These are phyloP conservation scores for Coemansia sp. DNA, from an alignment of 192 early-diverging fungal species.

Conservation along the genomic window DNA sequence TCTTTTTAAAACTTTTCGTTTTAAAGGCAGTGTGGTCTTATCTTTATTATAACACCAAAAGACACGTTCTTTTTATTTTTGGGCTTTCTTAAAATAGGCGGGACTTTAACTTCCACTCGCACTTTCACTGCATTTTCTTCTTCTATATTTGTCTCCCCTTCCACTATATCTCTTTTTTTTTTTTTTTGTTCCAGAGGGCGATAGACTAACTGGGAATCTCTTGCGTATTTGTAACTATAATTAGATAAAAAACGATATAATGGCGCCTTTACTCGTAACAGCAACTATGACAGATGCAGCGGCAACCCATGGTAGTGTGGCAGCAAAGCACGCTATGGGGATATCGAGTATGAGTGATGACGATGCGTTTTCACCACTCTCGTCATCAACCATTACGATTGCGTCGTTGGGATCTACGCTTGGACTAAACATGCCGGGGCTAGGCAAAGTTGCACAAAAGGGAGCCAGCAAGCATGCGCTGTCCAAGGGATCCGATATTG, in stretches of 20 bases:
- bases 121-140: too few species aligned
- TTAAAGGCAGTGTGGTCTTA: too few species aligned
- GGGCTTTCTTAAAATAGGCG: too few species aligned
- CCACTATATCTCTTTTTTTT: neutral
- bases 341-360: constrained; percentile 11
- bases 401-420: constrained; percentile 40
- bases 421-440: constrained; percentile 7
- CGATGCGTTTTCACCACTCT: constrained; percentile 46
- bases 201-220: neutral
- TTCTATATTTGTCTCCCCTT: too few species aligned
- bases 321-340: constrained; percentile 5
- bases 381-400: constrained; percentile 50
- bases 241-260: neutral
- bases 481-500: constrained; percentile 5
- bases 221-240: neutral
- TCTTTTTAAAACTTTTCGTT: too few species aligned
- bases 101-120: too few species aligned
- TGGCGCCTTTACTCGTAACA: constrained; percentile 12
- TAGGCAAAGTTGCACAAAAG: constrained; percentile 1
- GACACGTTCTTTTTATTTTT: too few species aligned
- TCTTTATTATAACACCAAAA: too few species aligned
- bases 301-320: neutral
- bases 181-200: neutral
- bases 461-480: constrained; percentile 3
- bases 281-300: constrained; percentile 6